phyloP scores from a whole-genome alignment of 2,329 filamentous ascomycete genomes.

The Knufia fluminis region DNA sequence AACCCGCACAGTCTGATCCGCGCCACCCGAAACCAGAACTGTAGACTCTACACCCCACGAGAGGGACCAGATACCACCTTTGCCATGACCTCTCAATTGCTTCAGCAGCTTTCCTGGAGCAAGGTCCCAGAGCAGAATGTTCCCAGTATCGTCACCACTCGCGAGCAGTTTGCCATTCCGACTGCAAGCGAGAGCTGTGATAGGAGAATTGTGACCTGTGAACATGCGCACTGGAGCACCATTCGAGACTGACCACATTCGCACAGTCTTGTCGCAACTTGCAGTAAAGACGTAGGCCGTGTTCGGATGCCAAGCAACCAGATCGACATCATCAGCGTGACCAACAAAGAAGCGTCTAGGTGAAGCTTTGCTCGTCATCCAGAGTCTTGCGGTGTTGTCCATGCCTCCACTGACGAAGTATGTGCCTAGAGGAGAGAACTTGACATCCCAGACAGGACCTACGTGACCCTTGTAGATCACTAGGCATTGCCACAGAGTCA shows the following conservation, averaged over 20 bases:
- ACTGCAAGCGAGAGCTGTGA: slow-evolving; percentile 75
- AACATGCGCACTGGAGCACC: slow-evolving; percentile 85
- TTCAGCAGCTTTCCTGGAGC: slow-evolving; percentile 79
- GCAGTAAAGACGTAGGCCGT: slow-evolving; percentile 88
- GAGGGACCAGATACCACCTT: slow-evolving; percentile 86
- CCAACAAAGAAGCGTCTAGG: slow-evolving; percentile 81
- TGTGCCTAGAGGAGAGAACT: slow-evolving; percentile 87
- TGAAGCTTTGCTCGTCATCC: slow-evolving; percentile 87
- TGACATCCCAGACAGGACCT: slow-evolving; percentile 76
- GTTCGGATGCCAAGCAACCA: slow-evolving; percentile 89
- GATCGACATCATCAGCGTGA: slow-evolving; percentile 87
- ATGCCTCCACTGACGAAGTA: slow-evolving; percentile 85
- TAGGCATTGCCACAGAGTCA: slow-evolving; percentile 84
- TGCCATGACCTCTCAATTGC: slow-evolving; percentile 85
- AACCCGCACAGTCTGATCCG: slow-evolving; percentile 83
- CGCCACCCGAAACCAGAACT: slow-evolving; percentile 79
- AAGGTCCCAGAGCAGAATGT: slow-evolving; percentile 91
- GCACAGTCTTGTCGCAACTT: slow-evolving; percentile 83
- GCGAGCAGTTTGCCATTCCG: slow-evolving; percentile 86
- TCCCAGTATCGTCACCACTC: slow-evolving; percentile 77
- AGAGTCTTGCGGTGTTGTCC: slow-evolving; percentile 83
- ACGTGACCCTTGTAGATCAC: slow-evolving; percentile 92
- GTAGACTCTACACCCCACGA: slow-evolving; percentile 90
- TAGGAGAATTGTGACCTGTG: slow-evolving; percentile 78
- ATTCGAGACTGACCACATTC: slow-evolving; percentile 92